Evolutionary conservation across 2,329 filamentous ascomycete genomes (phyloP).

Genomic region (Emergomyces pasteurianus): DNA sequence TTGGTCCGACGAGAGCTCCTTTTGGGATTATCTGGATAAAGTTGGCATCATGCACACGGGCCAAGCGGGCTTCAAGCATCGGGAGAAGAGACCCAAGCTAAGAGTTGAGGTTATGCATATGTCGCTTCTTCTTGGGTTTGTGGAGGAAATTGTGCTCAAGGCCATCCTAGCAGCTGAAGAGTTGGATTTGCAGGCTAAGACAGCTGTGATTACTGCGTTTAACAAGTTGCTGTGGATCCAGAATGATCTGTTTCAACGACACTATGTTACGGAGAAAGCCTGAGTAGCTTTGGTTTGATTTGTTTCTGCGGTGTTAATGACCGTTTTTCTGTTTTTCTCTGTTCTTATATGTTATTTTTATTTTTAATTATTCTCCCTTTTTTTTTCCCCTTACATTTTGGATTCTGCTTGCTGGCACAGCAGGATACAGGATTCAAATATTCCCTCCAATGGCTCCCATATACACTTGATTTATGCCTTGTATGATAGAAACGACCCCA

Average conservation of each 20-base stretch:
- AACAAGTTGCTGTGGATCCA: constrained; percentile 23
- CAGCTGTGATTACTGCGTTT: constrained; percentile 15
- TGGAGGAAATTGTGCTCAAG: constrained; percentile 18
- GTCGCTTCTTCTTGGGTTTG: constrained; percentile 16
- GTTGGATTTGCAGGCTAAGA: constrained; percentile 15
- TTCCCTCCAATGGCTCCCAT: background rate
- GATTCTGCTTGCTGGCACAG: background rate
- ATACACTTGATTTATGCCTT: background rate
- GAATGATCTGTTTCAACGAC: constrained; percentile 21
- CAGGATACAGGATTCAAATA: background rate
- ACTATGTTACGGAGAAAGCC: constrained; percentile 13
- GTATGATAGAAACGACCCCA: background rate
- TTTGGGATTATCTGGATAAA: constrained; percentile 20
- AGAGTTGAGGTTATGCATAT: constrained; percentile 20
- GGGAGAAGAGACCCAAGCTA: constrained; percentile 15
- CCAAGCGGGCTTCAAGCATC: constrained; percentile 16
- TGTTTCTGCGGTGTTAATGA: background rate
- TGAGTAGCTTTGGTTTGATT: constrained; percentile 1
- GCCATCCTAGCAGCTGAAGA: constrained; percentile 17
- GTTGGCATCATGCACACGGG: constrained; percentile 21
- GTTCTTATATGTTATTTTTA: background rate
- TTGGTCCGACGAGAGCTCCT: constrained; percentile 18
- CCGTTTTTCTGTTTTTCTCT: background rate
- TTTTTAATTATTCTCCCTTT: background rate
- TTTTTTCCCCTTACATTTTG: no score